phyloP scores from a whole-genome alignment of 2,329 filamentous ascomycete genomes.

The Fusarium devonianum region DNA sequence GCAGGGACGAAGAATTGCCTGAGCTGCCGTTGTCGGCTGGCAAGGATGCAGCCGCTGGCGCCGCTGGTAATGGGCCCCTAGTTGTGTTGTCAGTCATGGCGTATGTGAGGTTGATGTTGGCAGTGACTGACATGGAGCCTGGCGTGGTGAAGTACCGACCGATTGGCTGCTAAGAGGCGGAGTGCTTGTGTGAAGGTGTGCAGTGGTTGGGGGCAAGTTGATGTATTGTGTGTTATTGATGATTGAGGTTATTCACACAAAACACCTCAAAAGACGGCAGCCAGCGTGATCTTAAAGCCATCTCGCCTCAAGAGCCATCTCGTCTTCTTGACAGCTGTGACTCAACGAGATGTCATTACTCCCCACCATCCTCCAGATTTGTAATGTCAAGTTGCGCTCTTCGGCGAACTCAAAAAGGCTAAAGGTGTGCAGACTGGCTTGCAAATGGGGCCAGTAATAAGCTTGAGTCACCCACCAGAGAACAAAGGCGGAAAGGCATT shows the following conservation, averaged over 20 bases:
- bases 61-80: slow-evolving; percentile 29
- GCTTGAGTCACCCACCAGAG: slow-evolving; percentile 35
- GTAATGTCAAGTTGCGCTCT: slow-evolving; percentile 8
- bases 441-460: slow-evolving; percentile 3
- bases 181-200: background rate
- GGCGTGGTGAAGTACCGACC: background rate
- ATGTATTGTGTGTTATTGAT: too few species aligned
- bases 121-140: slow-evolving; percentile 30
- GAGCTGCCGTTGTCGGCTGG: background rate
- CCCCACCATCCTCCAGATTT: background rate
- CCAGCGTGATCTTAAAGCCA: slow-evolving; percentile 19
- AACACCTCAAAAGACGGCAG: slow-evolving; percentile 7
- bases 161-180: background rate
- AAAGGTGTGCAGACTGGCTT: background rate
- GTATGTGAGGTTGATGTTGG: background rate
- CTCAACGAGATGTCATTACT: background rate
- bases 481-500: slow-evolving; percentile 2
- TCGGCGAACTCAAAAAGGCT: slow-evolving; percentile 7
- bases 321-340: too few species aligned
- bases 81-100: slow-evolving; percentile 9
- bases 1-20: slow-evolving; percentile 2
- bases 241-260: slow-evolving; percentile 3
- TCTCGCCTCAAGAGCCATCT: background rate
- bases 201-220: too few species aligned
- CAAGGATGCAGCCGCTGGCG: background rate